Conservation (phyloP, 352 stramenopile species). For the Globisporangium yorkense region DNA sequence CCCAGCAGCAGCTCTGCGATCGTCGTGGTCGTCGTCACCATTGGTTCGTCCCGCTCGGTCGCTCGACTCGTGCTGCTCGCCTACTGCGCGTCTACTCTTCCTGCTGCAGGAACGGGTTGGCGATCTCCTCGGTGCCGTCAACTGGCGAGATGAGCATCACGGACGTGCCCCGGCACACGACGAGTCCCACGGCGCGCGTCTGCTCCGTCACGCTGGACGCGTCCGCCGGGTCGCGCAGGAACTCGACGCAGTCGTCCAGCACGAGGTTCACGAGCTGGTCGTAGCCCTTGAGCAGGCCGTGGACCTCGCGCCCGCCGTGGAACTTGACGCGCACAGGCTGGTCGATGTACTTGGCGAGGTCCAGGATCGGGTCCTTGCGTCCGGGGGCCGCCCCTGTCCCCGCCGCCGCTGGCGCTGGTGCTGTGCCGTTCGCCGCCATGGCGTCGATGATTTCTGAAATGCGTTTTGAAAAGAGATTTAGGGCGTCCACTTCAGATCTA, state of each 20-base stretch:
- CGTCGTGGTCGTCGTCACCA: too few species aligned
- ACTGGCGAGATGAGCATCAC: slow-evolving; percentile 90
- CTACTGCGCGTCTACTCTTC: slow-evolving; percentile 40
- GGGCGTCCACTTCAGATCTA: too few species aligned
- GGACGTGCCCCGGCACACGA: slow-evolving; percentile 91
- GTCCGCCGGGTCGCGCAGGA: slow-evolving; percentile 90
- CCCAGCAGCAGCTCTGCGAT: too few species aligned
- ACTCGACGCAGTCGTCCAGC: slow-evolving; percentile 95
- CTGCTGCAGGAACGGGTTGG: slow-evolving; percentile 88
- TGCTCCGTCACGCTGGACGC: slow-evolving; percentile 86
- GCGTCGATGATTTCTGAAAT: neutral
- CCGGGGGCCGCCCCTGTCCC: slow-evolving; percentile 17
- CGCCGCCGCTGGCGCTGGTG: slow-evolving; percentile 14
- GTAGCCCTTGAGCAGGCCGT: slow-evolving; percentile 93
- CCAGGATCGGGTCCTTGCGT: slow-evolving; percentile 87
- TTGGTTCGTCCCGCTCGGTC: neutral
- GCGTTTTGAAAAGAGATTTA: neutral
- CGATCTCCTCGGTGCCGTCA: slow-evolving; percentile 89
- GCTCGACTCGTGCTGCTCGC: slow-evolving; percentile 1
- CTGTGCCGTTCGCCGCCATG: slow-evolving; percentile 55
- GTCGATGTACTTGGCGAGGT: slow-evolving; percentile 94
- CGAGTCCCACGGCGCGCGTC: slow-evolving; percentile 90
- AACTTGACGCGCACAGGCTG: slow-evolving; percentile 94
- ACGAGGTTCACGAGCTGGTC: slow-evolving; percentile 97
- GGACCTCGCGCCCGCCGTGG: slow-evolving; percentile 89